Conservation (phyloP, 2,329 filamentous ascomycete genomes). For the Fusarium sp. region DNA sequence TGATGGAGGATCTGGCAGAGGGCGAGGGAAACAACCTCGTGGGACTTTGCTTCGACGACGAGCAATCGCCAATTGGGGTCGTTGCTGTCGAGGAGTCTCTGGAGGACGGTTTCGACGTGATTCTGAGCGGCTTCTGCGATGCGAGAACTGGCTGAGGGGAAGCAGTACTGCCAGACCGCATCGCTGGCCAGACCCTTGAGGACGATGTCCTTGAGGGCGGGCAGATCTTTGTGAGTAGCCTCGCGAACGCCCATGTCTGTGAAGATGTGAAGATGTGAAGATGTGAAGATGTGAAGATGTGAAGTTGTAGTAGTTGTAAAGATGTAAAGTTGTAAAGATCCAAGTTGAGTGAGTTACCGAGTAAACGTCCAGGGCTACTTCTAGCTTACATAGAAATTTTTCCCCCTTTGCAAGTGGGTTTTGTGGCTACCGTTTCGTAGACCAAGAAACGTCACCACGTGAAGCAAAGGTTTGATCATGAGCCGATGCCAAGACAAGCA, state of each 20-base stretch:
- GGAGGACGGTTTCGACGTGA: conserved; percentile 24
- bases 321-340: neutral
- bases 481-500: conserved; percentile 30
- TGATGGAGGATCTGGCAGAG: conserved; percentile 26
- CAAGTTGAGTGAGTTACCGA: neutral
- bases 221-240: conserved; percentile 27
- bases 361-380: neutral
- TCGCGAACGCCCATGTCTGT: conserved; percentile 29
- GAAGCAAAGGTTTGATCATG: conserved; percentile 25
- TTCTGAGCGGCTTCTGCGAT: conserved; percentile 7
- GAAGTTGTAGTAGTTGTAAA: no score
- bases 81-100: conserved; percentile 16
- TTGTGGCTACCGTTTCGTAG: neutral
- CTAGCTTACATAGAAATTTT: conserved; percentile 14
- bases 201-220: conserved; percentile 30
- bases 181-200: conserved; percentile 28
- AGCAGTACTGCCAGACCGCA: conserved; percentile 32
- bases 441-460: conserved; percentile 39
- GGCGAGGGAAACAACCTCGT: conserved; percentile 26
- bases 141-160: conserved; percentile 9
- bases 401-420: conserved; percentile 7
- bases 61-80: conserved; percentile 29
- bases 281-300: neutral
- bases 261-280: neutral
- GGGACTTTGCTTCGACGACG: conserved; percentile 28